These are phyloP conservation scores for Apophysomyces elegans DNA, from an alignment of 371 early-diverging fungal species.

Conservation along the genomic window DNA sequence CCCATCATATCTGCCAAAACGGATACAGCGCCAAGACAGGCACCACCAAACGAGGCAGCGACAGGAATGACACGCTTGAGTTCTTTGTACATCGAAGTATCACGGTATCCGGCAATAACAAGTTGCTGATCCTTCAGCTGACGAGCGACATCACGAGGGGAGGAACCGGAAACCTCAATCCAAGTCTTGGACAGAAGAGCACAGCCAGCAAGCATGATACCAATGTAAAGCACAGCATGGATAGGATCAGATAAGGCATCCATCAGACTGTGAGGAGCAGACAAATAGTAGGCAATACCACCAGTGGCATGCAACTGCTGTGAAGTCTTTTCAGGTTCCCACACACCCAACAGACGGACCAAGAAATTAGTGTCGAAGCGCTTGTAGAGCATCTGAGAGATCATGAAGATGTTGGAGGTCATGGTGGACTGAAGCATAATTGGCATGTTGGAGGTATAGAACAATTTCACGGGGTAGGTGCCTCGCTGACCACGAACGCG, in stretches of 20 bases:
- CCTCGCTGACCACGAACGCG: slow-evolving; percentile 97
- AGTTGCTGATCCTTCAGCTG: slow-evolving; percentile 98
- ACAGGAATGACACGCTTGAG: slow-evolving; percentile 98
- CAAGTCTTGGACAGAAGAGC: slow-evolving; percentile 98
- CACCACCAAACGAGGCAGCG: slow-evolving; percentile 95
- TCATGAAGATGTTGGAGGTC: slow-evolving; percentile 93
- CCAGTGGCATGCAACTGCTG: slow-evolving; percentile 89
- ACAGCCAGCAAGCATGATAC: slow-evolving; percentile 93
- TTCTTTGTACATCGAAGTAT: slow-evolving; percentile 96
- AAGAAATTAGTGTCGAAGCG: slow-evolving; percentile 95
- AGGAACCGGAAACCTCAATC: slow-evolving; percentile 98
- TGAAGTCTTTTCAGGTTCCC: slow-evolving; percentile 93
- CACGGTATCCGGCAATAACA: slow-evolving; percentile 97
- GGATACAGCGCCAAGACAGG: slow-evolving; percentile 94
- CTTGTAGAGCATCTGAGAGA: slow-evolving; percentile 96
- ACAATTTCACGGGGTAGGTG: slow-evolving; percentile 98
- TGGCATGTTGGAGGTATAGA: slow-evolving; percentile 99
- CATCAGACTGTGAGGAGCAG: slow-evolving; percentile 90
- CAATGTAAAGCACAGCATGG: slow-evolving; percentile 93
- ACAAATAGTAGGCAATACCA: slow-evolving; percentile 98
- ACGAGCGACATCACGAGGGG: slow-evolving; percentile 97
- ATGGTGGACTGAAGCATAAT: slow-evolving; percentile 99
- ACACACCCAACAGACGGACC: slow-evolving; percentile 95
- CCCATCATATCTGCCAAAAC: slow-evolving; percentile 95
- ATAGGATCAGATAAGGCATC: slow-evolving; percentile 92